Base-by-base conservation (phyloP, 169 alveolate genomes). In the Eimeria maxima region DNA sequence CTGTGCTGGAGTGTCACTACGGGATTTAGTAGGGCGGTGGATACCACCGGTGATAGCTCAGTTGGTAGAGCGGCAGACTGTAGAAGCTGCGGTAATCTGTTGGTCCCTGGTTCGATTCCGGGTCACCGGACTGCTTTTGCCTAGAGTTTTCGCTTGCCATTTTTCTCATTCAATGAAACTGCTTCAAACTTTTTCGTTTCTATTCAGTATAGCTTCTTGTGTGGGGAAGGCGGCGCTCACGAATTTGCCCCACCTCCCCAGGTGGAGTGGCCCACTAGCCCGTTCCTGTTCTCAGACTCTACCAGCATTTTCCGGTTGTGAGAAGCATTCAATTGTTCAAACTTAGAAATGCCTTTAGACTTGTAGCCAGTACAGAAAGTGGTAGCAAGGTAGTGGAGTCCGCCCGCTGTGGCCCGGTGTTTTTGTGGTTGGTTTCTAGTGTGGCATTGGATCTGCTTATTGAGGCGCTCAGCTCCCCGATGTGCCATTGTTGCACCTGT, bases 61-160 rank as follows among this genome's bases (percentile, higher is more conserved):
- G 99, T 98, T 98, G 99, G 99, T 98, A 98, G 99, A 98, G 99
- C 99, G 99, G 98, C 99, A 98, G 99, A 98, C 99, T 98, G 99
- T 98, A 98, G 99, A 97, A 42, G 96, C 81, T 71, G 98, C 98
- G 98, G 99, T 96, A 95, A 98, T 98, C 99, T 98, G 99, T 97
- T 98, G 99, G 99, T 98, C 99, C 98, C 98, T 98, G 99, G 99
- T 98, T 98, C 99, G 99, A 98, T 97, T 98, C 99, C 99, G 99
- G 99, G 98, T 98, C 99, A 97, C 98, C 99, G 99, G 99, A 98
- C n/a, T 16, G 69, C 50, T 55, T 6, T 44, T 6, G 24, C 60
- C 3, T 14, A 0, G 3, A 0, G 60, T 14, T 4, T 76, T 76
- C 8, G 3, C 7, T 4, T 8, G 50, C 29, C 0, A 18, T 13